Conservation (phyloP, 495 filamentous ascomycete genomes). For the Eremomyces bilateralis region DNA sequence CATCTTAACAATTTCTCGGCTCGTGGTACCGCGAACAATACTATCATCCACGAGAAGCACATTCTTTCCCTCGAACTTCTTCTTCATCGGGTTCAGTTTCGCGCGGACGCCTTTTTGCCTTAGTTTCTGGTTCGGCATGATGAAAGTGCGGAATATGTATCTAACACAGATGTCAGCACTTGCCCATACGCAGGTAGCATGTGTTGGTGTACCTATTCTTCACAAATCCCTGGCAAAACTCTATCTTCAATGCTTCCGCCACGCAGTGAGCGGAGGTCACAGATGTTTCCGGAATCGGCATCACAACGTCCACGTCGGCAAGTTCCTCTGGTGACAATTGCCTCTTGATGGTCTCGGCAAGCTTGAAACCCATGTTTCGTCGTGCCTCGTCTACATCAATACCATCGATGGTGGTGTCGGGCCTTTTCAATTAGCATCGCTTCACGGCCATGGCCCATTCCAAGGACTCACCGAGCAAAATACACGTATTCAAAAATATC, state of each 20-base stretch:
- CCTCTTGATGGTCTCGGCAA: slow-evolving; percentile 56
- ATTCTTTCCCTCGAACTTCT: slow-evolving; percentile 67
- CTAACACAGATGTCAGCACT: no score
- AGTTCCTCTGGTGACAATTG: slow-evolving; percentile 53
- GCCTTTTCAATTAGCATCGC: slow-evolving; percentile 26
- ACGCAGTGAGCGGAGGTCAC: slow-evolving; percentile 70
- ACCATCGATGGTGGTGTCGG: slow-evolving; percentile 78
- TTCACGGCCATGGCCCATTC: no score
- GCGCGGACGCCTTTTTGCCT: slow-evolving; percentile 59
- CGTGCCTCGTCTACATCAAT: slow-evolving; percentile 78
- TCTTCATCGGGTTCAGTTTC: slow-evolving; percentile 66
- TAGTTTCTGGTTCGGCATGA: slow-evolving; percentile 74
- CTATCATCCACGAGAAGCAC: slow-evolving; percentile 83
- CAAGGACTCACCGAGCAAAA: no score
- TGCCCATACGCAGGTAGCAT: no score
- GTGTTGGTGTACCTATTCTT: slow-evolving; percentile 97
- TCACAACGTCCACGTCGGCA: slow-evolving; percentile 75
- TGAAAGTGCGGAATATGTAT: slow-evolving; percentile 93
- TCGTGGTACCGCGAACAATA: slow-evolving; percentile 84
- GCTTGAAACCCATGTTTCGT: slow-evolving; percentile 77
- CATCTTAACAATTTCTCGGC: slow-evolving; percentile 82
- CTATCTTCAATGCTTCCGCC: slow-evolving; percentile 53
- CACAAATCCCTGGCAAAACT: slow-evolving; percentile 68
- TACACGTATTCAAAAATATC: slow-evolving; percentile 91
- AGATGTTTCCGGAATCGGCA: slow-evolving; percentile 72